A percentile compares a stretch with the other conserved stretches of the same genome.
Conservation (phyloP, 2,329 filamentous ascomycete species). For the Xylaria sp. region DNA sequence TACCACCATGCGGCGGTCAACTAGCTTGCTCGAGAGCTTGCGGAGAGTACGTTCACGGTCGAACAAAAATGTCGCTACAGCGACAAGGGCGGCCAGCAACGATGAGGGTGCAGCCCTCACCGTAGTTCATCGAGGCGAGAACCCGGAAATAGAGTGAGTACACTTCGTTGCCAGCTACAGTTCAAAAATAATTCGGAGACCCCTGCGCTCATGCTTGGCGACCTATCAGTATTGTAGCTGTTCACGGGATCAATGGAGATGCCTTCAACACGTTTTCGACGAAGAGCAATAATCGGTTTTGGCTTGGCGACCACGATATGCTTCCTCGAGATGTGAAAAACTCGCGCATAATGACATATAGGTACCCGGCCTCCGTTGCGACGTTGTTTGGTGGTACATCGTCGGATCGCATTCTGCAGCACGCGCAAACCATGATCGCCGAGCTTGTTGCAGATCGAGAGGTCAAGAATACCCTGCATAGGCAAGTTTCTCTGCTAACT, state of each 20-base stretch:
- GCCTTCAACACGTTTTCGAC: slow-evolving; percentile 25
- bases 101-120: slow-evolving; percentile 19
- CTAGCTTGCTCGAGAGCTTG: slow-evolving; percentile 19
- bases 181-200: background rate
- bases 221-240: slow-evolving; percentile 29
- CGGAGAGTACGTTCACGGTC: slow-evolving; percentile 7
- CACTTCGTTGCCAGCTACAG: background rate
- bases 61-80: background rate
- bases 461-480: slow-evolving; percentile 2
- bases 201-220: background rate
- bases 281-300: slow-evolving; percentile 17
- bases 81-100: background rate
- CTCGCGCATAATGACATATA: slow-evolving; percentile 32
- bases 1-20: slow-evolving; percentile 20
- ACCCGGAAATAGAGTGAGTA: slow-evolving; percentile 25
- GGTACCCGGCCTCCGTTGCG: slow-evolving; percentile 29
- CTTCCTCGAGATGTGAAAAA: slow-evolving; percentile 30
- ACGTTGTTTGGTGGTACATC: slow-evolving; percentile 21
- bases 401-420: slow-evolving; percentile 30
- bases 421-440: slow-evolving; percentile 27
- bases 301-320: slow-evolving; percentile 32
- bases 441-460: slow-evolving; percentile 33
- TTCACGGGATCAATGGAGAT: slow-evolving; percentile 32
- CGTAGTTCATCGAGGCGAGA: slow-evolving; percentile 21
- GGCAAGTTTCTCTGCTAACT: background rate